Percentiles rank a stretch among this genome's conserved stretches.
These are phyloP conservation scores for Kwoniella bestiolae DNA, from an alignment of 768 basidiomycete genomes.

Conservation along the genomic window DNA sequence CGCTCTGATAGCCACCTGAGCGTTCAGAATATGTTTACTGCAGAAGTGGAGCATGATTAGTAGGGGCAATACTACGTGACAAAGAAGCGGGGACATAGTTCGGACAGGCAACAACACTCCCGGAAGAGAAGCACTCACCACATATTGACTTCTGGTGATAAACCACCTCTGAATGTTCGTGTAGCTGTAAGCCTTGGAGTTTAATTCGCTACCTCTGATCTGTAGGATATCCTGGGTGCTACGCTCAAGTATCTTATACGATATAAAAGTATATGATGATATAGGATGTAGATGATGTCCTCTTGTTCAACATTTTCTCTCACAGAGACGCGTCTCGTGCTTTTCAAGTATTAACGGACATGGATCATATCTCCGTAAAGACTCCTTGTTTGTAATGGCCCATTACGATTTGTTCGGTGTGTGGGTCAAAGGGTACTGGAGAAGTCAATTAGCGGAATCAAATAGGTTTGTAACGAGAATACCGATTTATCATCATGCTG, in stretches of 20 bases:
- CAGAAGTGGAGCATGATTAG: neutral
- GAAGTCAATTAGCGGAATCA: neutral
- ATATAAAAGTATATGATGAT: no score
- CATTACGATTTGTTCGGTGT: neutral
- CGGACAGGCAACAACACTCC: no score
- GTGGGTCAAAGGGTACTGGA: neutral
- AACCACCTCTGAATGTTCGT: no score
- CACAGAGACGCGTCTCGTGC: neutral
- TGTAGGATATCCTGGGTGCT: no score
- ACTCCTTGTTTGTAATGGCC: neutral
- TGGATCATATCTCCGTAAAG: neutral
- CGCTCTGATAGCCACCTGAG: constrained; percentile 92
- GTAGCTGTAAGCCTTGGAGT: no score
- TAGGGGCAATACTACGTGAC: no score
- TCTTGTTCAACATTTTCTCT: neutral
- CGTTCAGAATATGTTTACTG: constrained; percentile 96
- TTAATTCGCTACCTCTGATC: no score
- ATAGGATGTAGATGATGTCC: no score
- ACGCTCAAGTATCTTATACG: no score
- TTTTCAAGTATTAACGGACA: neutral
- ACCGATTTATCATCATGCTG: neutral
- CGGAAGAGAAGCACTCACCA: no score
- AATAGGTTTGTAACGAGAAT: neutral
- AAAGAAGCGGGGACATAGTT: no score
- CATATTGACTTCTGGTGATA: no score